Evolutionary conservation across 306 rosid genomes (phyloP).

Genomic region (Vigna mungo): DNA sequence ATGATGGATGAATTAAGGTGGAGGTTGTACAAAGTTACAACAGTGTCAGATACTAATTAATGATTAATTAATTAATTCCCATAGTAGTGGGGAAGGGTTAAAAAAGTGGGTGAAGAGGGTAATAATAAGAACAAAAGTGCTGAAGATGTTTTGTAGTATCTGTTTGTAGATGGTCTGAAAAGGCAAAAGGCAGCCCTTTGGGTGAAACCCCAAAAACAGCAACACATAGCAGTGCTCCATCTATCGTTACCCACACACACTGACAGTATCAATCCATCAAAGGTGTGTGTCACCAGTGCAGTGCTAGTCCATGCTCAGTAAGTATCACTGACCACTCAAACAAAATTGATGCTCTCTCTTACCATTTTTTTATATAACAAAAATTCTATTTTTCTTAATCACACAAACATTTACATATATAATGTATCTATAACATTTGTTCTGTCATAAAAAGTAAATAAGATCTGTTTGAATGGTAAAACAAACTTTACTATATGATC

Average conservation of each 20-base stretch:
- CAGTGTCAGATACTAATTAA: neutral
- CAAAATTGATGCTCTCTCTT: neutral
- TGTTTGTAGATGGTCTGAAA: constrained; percentile 70
- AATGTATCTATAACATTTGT: too few species aligned
- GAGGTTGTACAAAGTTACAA: neutral
- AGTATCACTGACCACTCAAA: constrained; percentile 44
- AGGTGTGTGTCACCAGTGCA: constrained; percentile 48
- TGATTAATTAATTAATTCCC: neutral
- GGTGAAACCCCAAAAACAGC: constrained; percentile 68
- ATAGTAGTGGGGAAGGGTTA: neutral
- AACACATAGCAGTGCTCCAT: constrained; percentile 66
- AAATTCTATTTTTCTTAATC: too few species aligned
- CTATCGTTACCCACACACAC: constrained; percentile 41
- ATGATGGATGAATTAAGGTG: neutral
- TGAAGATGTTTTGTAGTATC: constrained; percentile 52
- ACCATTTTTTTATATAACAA: too few species aligned
- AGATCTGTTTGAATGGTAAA: too few species aligned
- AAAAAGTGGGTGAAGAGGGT: constrained; percentile 14
- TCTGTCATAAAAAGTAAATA: too few species aligned
- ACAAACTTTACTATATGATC: too few species aligned
- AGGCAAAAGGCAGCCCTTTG: constrained; percentile 67
- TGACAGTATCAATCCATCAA: constrained; percentile 46
- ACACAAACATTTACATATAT: too few species aligned
- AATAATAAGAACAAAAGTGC: constrained; percentile 35
- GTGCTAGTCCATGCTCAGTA: constrained; percentile 56